Base-by-base conservation (phyloP, 1,284 basidiomycete genomes). In the Rhodotorula sp. region DNA sequence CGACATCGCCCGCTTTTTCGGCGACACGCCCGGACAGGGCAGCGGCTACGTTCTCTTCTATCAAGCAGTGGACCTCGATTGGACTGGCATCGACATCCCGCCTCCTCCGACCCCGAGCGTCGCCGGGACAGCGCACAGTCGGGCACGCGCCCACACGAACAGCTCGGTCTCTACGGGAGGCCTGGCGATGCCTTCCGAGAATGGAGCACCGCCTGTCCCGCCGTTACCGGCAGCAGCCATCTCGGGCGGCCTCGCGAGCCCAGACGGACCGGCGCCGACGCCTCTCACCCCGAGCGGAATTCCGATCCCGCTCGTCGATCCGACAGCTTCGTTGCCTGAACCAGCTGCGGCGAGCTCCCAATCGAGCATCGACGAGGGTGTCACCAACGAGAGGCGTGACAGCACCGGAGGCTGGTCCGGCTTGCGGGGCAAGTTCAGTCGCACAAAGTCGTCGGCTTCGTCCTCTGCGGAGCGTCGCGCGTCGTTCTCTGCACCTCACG, bases 1-100 rank as follows among this genome's bases (percentile, higher is more conserved):
- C 60, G 95, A 98, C 75, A 95, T 99, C 65, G 85, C 88, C 60
- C 91, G 90, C 78, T 99, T 95, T 82, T 99, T 93, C 81, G 95
- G 96, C 69, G 95, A 98, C 77, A 90, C 90, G 59, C 83, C 84
- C 15, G 87, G 80, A 2, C 77, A 89, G 6, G 95, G 95, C 30
- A 89, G 91, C 51, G 96, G 95, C 29, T 99, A 99, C 80, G 95
- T 99, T 37, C 84, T 99, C 49, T 99, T 96, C 82, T 99, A 99
- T 81, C 94, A 98, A 81, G 95, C 94, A 20, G 88, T 87, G 24
- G 92, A 97, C 80, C 54, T 73, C 51, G 74, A 75, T 33, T 64
- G 68, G 46, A 45, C 57, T 4, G 68, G 64, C 1, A 30, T 69
- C 57, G 68, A 69, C 10, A 37, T 69, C 49, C 49, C 71, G 29